A percentile compares a stretch with the other conserved stretches of the same genome.
Conservation (phyloP, 2,329 filamentous ascomycete species). For the Fusarium protoensiforme region DNA sequence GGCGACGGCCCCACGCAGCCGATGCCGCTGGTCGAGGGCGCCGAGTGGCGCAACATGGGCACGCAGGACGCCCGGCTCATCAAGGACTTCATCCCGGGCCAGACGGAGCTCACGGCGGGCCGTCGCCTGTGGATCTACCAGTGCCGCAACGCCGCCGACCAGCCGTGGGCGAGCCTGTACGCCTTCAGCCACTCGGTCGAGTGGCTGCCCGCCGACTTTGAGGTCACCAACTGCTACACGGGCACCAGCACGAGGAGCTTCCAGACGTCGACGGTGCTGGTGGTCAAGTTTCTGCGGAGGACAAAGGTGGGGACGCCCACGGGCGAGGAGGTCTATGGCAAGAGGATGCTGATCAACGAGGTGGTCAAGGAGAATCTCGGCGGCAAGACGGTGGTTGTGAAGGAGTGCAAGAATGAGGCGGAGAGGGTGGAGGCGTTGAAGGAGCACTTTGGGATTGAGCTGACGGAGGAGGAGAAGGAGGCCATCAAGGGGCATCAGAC, state of each 20-base stretch:
- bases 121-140: constrained; percentile 72
- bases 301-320: constrained; percentile 53
- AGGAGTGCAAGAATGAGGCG: constrained; percentile 59
- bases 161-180: constrained; percentile 69
- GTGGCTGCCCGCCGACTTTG: constrained; percentile 71
- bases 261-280: constrained; percentile 65
- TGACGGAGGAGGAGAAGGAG: constrained; percentile 60
- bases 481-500: constrained; percentile 62
- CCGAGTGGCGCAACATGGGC: constrained; percentile 60
- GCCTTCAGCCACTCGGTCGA: constrained; percentile 72
- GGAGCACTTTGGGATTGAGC: constrained; percentile 62
- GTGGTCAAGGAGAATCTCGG: constrained; percentile 64
- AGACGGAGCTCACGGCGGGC: constrained; percentile 51
- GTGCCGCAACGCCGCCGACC: constrained; percentile 60
- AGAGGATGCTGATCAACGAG: constrained; percentile 62
- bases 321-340: constrained; percentile 60
- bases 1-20: constrained; percentile 69
- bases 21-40: constrained; percentile 60
- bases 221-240: constrained; percentile 68
- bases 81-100: constrained; percentile 58
- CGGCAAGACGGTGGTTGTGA: constrained; percentile 60
- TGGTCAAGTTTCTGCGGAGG: constrained; percentile 63
- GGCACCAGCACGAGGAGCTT: constrained; percentile 60
- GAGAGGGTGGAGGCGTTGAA: constrained; percentile 64
- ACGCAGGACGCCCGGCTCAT: constrained; percentile 67